phyloP scores from a whole-genome alignment of 139 green algal species.

The Medakamo hakoo region DNA sequence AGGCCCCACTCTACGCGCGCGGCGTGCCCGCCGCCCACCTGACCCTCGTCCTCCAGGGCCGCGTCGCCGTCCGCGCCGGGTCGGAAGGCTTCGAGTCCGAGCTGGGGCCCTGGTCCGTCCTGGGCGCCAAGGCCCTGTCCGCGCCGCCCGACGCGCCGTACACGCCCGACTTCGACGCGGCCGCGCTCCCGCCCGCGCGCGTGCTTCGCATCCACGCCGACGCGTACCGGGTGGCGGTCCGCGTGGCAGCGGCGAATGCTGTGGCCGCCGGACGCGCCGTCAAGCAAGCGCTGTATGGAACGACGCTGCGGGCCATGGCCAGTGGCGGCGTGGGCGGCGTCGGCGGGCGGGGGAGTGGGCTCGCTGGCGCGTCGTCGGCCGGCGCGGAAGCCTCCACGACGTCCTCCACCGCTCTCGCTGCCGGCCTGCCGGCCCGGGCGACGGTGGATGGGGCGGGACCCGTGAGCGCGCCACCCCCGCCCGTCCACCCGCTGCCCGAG shows the following conservation, averaged over 20 bases:
- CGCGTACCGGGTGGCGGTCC: slow-evolving; percentile 10
- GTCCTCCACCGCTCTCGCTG: too few relatives aligned
- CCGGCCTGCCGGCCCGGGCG: too few relatives aligned
- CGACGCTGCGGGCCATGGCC: too few relatives aligned
- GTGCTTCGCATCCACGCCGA: slow-evolving; percentile 14
- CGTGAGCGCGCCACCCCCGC: too few relatives aligned
- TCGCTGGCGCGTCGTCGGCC: too few relatives aligned
- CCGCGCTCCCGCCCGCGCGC: slow-evolving; percentile 7
- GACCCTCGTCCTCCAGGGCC: slow-evolving; percentile 30
- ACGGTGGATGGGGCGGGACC: too few relatives aligned
- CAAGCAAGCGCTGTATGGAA: neutral
- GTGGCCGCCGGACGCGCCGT: neutral
- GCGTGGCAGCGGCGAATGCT: neutral
- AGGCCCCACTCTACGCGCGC: slow-evolving; percentile 8
- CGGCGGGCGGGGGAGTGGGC: too few relatives aligned
- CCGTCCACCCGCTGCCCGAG: too few relatives aligned
- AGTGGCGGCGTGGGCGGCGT: too few relatives aligned
- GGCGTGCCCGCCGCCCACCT: slow-evolving; percentile 12
- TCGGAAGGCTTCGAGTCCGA: slow-evolving; percentile 31
- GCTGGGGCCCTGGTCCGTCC: slow-evolving; percentile 26
- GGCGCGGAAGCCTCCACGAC: too few relatives aligned
- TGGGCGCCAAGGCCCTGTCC: slow-evolving; percentile 22
- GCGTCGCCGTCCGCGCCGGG: slow-evolving; percentile 20
- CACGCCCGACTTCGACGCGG: slow-evolving; percentile 24
- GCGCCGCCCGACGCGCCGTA: slow-evolving; percentile 5